Percentiles rank a stretch among this genome's conserved stretches.
Evolutionary conservation across 1,284 basidiomycete genomes (phyloP).

Genomic region (Grifola frondosa): DNA sequence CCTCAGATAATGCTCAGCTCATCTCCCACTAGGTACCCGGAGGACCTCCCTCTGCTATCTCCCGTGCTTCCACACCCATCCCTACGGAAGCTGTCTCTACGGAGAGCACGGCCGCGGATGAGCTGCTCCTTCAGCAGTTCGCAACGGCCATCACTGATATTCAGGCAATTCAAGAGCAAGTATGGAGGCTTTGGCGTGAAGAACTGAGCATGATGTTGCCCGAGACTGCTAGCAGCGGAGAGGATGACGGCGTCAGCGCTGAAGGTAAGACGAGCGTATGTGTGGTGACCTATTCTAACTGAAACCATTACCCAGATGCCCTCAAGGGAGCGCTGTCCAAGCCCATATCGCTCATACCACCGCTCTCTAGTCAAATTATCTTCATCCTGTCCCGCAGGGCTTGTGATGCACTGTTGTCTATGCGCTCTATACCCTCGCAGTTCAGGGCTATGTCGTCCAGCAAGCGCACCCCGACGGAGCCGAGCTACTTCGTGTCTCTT

Average conservation of each 20-base stretch:
- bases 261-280: conserved; percentile 45
- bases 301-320: conserved; percentile 45
- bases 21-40: conserved; percentile 1
- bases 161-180: conserved; percentile 49
- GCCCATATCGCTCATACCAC: conserved; percentile 49
- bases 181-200: conserved; percentile 60
- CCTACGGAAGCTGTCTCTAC: conserved; percentile 47
- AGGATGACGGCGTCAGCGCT: conserved; percentile 38
- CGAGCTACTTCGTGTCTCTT: conserved; percentile 82
- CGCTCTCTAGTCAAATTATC: conserved; percentile 66
- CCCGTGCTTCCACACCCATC: conserved; percentile 53
- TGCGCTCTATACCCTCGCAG: conserved; percentile 86
- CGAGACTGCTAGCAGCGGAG: conserved; percentile 23
- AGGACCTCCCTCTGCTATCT: conserved; percentile 21
- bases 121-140: conserved; percentile 58
- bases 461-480: conserved; percentile 66
- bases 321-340: conserved; percentile 50
- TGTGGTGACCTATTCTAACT: no score
- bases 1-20: neutral
- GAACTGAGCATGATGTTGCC: conserved; percentile 66
- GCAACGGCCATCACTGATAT: conserved; percentile 68
- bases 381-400: conserved; percentile 74
- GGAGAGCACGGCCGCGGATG: conserved; percentile 60
- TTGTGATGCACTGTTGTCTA: conserved; percentile 82
- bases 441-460: conserved; percentile 76